These are phyloP conservation scores for Zygosaccharomyces kombuchaensis DNA, from an alignment of 805 yeast genomes.

Conservation along the genomic window DNA sequence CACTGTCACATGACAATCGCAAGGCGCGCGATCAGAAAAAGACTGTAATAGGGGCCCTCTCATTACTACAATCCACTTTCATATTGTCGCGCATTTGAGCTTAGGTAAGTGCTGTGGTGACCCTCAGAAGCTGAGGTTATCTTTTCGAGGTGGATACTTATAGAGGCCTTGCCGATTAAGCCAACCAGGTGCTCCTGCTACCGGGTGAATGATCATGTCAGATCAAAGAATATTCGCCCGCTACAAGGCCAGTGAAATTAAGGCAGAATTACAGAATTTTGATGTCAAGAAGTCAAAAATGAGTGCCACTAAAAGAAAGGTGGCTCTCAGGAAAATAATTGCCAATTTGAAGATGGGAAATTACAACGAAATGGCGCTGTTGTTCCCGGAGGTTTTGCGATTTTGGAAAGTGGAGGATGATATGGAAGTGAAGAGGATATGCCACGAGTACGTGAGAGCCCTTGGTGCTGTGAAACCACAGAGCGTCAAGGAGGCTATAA, in stretches of 20 bases:
- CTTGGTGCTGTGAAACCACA: conserved; percentile 58
- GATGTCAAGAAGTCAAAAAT: conserved; percentile 41
- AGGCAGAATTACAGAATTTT: conserved; percentile 31
- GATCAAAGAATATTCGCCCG: conserved; percentile 32
- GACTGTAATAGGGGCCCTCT: background rate
- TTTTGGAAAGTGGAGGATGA: conserved; percentile 56
- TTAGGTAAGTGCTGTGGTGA: background rate
- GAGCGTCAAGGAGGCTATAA: conserved; percentile 52
- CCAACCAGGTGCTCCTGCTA: background rate
- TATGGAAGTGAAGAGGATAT: conserved; percentile 64
- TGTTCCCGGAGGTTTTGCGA: conserved; percentile 59
- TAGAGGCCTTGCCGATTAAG: background rate
- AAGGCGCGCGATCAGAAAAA: background rate
- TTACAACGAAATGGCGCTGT: conserved; percentile 56
- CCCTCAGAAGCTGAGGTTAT: background rate
- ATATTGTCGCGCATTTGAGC: background rate
- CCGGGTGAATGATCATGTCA: conserved; percentile 18
- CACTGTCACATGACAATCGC: background rate
- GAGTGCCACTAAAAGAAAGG: conserved; percentile 37
- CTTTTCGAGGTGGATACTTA: background rate
- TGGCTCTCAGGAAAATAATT: conserved; percentile 63
- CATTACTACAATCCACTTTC: background rate
- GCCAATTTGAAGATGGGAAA: conserved; percentile 84
- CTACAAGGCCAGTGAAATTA: conserved; percentile 34
- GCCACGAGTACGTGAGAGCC: conserved; percentile 59